A percentile compares a stretch with the other conserved stretches of the same genome.
These are phyloP conservation scores for Monilinia aucupariae DNA, from an alignment of 2,329 filamentous ascomycete species.

Conservation along the genomic window DNA sequence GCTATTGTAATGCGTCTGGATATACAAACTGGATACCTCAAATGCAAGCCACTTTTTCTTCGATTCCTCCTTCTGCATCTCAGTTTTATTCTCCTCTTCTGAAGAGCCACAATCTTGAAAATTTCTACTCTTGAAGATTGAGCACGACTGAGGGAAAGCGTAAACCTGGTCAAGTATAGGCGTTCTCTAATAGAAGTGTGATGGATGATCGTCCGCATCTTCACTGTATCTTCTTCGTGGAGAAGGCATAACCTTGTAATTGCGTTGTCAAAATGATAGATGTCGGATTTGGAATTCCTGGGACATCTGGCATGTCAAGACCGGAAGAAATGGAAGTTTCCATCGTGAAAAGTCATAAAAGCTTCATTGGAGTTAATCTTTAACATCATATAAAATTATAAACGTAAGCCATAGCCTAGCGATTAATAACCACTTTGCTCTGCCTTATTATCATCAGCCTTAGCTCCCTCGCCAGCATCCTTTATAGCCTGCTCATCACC, in stretches of 20 bases:
- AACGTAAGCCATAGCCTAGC: not conserved
- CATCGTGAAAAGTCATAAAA: not conserved
- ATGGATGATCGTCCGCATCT: too few species aligned
- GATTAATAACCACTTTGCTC: constrained; percentile 43
- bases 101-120: too few species aligned
- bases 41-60: not conserved
- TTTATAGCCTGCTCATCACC: constrained; percentile 63
- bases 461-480: constrained; percentile 31
- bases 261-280: not conserved
- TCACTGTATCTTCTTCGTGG: not conserved
- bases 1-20: not conserved
- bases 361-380: not conserved
- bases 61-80: not conserved
- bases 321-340: not conserved
- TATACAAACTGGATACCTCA: not conserved
- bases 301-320: not conserved
- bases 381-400: constrained; percentile 1
- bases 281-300: not conserved
- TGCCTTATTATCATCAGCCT: constrained; percentile 36
- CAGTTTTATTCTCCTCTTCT: not conserved
- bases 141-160: too few species aligned
- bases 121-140: too few species aligned
- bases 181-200: too few species aligned
- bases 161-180: too few species aligned
- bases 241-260: not conserved